Base-by-base conservation (phyloP, 2,329 filamentous ascomycete species). In the Chaetothyriales sp. region DNA sequence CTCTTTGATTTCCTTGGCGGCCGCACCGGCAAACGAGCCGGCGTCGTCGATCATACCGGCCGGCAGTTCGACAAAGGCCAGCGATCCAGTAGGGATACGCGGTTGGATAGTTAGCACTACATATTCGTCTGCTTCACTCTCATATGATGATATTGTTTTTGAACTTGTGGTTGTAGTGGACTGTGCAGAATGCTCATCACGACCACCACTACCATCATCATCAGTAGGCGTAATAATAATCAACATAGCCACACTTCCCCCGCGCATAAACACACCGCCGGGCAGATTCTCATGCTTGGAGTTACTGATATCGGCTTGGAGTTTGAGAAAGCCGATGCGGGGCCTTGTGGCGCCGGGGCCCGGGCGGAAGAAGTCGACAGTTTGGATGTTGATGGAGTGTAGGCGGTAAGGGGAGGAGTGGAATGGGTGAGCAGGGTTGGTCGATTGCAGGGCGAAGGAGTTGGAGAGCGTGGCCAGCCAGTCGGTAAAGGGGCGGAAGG, bases 21-120 rank as follows among this genome's bases (percentile, higher is more conserved):
- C 78, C 8, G 69, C 73, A 5, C 77, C 77, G 0, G 70, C 66
- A 54, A 81, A 77, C 0, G 71, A 72, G 8, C 74, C 73, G 40
- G 9, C 33, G 54, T 75, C 74, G 56, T 81, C 78, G 1, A 81
- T 66, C 77, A 81, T 80, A 18, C 78, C 78, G 0, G 78, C 78
- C 2, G 78, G 78, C 7, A 81, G 72, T 60, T 81, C 78, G 10
- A 70, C 60, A 52, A 81, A 76, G 1, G 72, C 65, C 2, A 81
- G 67, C 1, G 72, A 76, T 0, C 73, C 76, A 1, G 76, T 75
- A 4, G 78, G 74, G 9, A 79, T 72, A 22, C 78, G 73, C 9
- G 77, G 77, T 56, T 81, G 78, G 3, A 78, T 63, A 0, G 77
- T 77, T 8, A 81, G 58, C 22, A 81, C 68, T 3, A 74, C 74